Evolutionary conservation across 352 stramenopile species (phyloP), one percentile per base, ranked within the genome.

Genomic region (Phytopythium helicoides): DNA sequence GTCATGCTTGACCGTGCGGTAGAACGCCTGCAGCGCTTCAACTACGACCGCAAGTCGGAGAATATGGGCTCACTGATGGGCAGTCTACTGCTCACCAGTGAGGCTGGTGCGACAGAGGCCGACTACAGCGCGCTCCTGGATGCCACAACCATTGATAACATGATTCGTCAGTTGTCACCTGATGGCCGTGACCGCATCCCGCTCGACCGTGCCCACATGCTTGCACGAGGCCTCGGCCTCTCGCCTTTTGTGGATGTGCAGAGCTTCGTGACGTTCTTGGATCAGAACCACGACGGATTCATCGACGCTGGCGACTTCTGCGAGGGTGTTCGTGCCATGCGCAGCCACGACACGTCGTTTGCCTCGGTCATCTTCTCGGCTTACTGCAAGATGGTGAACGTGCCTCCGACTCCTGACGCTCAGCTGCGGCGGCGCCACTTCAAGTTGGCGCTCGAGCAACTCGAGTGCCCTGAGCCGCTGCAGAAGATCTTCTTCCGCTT

Each of bases 271-370:
- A 39, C 35, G 18, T 89, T 92, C 51, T 34, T 92, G 25, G 81
- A 92, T 44, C 70, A 70, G 19, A 69, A 92, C 48, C 52, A 75
- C 12, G 81, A 92, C 28, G 81, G 79, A 21, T 92, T 86, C 55
- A 89, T 92, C 58, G 66, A 83, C 31, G 81, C 81, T 3, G 66
- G 70, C 23, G 81, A 92, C 41, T 89, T 89, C 33, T 89, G 79
- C 33, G 63, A 71, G 2, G 67, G 78, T 14, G 73, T 92, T 41
- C 62, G 73, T 22, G 79, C 81, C 6, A 69, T 92, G 37, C 73
- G 71, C 10, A 66, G 75, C 16, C 62, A 78, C 54, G 56, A 87
- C 58, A 51, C 64, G 23, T 77, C 76, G 5, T 89, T 90, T 46
- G 69, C 73, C 2, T 58, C 53, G 36, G 88, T 90, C 65, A 75